Evolutionary conservation across 305 asterid species (phyloP).

Genomic region (Fraxinus angustifolia): DNA sequence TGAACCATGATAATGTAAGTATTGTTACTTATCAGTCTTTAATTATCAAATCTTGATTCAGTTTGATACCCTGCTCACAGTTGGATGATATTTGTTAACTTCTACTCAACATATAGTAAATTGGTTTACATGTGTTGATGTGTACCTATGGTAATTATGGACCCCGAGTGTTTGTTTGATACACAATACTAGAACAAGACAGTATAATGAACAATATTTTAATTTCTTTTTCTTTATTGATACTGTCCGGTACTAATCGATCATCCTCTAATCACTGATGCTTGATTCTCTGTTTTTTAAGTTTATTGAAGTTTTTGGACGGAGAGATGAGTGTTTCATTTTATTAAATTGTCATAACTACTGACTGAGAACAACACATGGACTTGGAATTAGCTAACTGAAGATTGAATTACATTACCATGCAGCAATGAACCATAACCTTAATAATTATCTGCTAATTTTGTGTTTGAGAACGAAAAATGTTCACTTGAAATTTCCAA

Average conservation of each 20-base stretch:
- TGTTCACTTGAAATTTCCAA: background rate
- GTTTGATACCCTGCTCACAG: background rate
- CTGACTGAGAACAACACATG: background rate
- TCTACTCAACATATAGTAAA: background rate
- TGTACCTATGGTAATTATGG: background rate
- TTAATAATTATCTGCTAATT: background rate
- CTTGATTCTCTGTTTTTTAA: background rate
- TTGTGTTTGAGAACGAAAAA: background rate
- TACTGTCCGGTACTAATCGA: background rate
- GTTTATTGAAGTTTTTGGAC: background rate
- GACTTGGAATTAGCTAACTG: background rate
- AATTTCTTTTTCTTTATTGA: background rate
- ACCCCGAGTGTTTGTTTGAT: background rate
- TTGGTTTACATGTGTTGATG: background rate
- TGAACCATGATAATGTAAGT: conserved; percentile 45
- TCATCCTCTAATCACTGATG: background rate
- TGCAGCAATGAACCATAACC: background rate
- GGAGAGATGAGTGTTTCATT: background rate
- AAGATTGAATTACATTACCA: background rate
- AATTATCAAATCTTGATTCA: background rate
- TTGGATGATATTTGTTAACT: background rate
- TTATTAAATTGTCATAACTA: background rate
- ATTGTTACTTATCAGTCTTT: background rate
- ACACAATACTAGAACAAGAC: background rate
- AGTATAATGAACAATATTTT: background rate